These are phyloP conservation scores for Barnettozyma sucrosica DNA, from an alignment of 805 yeast genomes.

Conservation along the genomic window DNA sequence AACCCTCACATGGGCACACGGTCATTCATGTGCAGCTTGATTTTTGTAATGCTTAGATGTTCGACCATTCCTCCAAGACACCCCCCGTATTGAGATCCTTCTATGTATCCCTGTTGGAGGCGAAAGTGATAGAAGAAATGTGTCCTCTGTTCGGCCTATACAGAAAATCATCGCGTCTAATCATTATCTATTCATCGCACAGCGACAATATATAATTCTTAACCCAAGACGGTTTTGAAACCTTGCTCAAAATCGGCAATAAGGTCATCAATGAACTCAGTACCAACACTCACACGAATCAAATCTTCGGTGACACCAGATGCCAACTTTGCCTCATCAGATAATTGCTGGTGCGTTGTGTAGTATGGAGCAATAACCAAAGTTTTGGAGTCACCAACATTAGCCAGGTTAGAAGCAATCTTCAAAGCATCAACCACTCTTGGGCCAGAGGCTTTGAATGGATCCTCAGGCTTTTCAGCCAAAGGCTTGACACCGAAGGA, in stretches of 20 bases:
- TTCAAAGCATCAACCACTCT: conserved; percentile 77
- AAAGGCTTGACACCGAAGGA: conserved; percentile 83
- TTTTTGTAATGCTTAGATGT: no score
- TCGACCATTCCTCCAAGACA: no score
- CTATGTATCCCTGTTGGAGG: no score
- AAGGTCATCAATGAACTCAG: conserved; percentile 86
- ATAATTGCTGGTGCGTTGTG: conserved; percentile 92
- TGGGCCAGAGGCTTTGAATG: conserved; percentile 74
- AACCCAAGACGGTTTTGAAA: conserved; percentile 53
- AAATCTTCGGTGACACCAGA: conserved; percentile 88
- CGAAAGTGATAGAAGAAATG: no score
- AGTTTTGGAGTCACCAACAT: conserved; percentile 95
- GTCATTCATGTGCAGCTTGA: no score
- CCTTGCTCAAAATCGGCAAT: conserved; percentile 86
- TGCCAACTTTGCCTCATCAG: conserved; percentile 69
- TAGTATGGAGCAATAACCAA: conserved; percentile 93
- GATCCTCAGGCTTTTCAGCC: conserved; percentile 44
- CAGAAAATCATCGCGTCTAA: not conserved
- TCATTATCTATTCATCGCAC: not conserved
- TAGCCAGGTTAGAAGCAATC: conserved; percentile 88
- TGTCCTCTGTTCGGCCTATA: no score
- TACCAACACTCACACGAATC: conserved; percentile 86
- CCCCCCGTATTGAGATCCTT: no score
- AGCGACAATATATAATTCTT: not conserved
- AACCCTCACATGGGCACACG: no score